Conservation (phyloP, 495 filamentous ascomycete genomes). For the Neurospora tetrasperma region DNA sequence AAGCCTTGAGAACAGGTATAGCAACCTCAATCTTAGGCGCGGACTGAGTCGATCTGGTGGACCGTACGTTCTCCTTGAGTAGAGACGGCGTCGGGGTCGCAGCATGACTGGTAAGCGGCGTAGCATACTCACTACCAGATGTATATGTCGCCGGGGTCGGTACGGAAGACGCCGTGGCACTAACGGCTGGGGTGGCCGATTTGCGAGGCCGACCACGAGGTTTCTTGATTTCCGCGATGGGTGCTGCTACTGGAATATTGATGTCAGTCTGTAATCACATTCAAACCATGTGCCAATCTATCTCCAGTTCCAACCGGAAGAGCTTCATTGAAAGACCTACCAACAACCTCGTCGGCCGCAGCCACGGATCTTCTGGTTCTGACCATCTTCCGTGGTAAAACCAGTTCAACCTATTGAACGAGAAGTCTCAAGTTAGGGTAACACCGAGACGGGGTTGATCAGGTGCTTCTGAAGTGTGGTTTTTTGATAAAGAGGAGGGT, state of each 20-base stretch:
- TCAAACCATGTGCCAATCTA: not conserved
- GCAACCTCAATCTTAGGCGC: constrained; percentile 17
- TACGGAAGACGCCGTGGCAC: constrained; percentile 22
- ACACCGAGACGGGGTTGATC: not conserved
- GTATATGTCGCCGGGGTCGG: constrained; percentile 27
- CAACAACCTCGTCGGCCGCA: constrained; percentile 10
- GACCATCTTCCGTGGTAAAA: constrained; percentile 7
- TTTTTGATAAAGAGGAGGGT: not conserved
- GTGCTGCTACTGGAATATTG: constrained; percentile 1
- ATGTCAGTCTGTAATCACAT: not conserved
- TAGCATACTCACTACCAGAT: constrained; percentile 54
- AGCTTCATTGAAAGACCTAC: constrained; percentile 8
- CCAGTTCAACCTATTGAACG: not conserved
- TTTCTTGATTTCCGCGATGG: constrained; percentile 2
- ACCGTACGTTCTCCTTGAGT: constrained; percentile 6
- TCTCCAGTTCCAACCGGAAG: not conserved
- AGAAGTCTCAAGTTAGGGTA: not conserved
- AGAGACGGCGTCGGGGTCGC: constrained; percentile 42
- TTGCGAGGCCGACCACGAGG: constrained; percentile 8
- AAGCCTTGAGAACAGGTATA: constrained; percentile 9
- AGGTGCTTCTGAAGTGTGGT: not conserved
- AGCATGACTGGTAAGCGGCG: constrained; percentile 65
- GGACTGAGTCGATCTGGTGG: constrained; percentile 2
- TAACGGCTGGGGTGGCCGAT: not conserved
- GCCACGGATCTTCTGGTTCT: constrained; percentile 16